Base-by-base conservation (phyloP, 768 basidiomycete genomes). In the Hericium coralloides region DNA sequence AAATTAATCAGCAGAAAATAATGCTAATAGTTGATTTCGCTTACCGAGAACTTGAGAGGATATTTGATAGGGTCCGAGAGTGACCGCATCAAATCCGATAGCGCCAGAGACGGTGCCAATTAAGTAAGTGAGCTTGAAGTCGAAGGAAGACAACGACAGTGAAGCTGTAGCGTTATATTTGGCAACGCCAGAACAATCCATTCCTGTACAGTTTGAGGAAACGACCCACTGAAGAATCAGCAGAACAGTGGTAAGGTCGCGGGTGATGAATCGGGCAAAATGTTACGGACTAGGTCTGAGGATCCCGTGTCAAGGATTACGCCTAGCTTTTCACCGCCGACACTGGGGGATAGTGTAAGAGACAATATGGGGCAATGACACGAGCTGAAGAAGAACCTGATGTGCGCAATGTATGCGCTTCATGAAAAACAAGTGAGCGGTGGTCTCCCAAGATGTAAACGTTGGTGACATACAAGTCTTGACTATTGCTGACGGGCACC, bases 281-380 rank as follows among this genome's bases (percentile, higher is more conserved):
- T 22, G 53, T 52, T 37, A 63, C 72, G 49, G 60, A 80, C 80
- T 60, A 83, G 62, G 64, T 82, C 82, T 1, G 82, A 75, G 3
- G 81, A 83, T 50, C 81, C 82, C 8, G 82, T 82, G 63, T 82
- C 81, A 26, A 81, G 67, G 4, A 79, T 73, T 20, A 76, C 69
- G 64, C 70, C 69, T 56, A 82, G 74, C 41, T 67, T 58, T 63
- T 78, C 75, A 3, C 69, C 71, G 49, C 76, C 76, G 48, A 79
- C 67, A 37, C 76, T 79, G 56, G 8, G 51, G 26, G 53, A 22
- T 38, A 25, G 48, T 26, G 17, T 45, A 15, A 37, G 20, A n/a
- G 51, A 39, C 49, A 12, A 23, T 22, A 7, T 7, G 58, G 53
- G 20, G 18, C 31, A 31, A 31, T 6, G 7, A 9, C 31, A 8